Evolutionary conservation across 140 eudicot species (phyloP).

Genomic region (Ambrosia hybrid): DNA sequence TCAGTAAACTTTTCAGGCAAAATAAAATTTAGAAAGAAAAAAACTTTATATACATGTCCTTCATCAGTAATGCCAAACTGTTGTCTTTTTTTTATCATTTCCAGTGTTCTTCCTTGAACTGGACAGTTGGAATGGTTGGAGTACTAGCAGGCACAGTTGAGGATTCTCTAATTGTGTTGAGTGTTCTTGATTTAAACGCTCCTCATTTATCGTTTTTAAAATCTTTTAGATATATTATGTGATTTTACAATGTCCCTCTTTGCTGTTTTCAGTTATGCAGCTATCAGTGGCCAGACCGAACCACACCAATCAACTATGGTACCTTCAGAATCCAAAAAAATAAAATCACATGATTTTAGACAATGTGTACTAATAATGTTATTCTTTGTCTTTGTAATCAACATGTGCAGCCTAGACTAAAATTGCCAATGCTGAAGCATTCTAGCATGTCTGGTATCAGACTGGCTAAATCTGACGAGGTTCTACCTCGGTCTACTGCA

Average conservation of each 20-base stretch:
- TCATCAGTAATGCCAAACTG: neutral
- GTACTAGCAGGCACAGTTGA: conserved; percentile 90
- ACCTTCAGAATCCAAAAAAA: no score
- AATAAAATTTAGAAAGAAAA: neutral
- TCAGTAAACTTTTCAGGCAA: conserved; percentile 27
- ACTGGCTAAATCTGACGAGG: conserved; percentile 88
- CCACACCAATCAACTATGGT: conserved; percentile 48
- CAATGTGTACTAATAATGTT: conserved; percentile 2
- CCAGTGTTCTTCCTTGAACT: conserved; percentile 86
- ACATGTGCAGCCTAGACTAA: conserved; percentile 33
- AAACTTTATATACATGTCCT: neutral
- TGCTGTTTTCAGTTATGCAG: conserved; percentile 70
- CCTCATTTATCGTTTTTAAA: no score
- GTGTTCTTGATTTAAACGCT: conserved; percentile 30
- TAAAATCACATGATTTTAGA: no score
- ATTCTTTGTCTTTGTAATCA: neutral
- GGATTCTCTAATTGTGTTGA: conserved; percentile 81
- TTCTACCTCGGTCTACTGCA: conserved; percentile 20
- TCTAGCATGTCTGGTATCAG: conserved; percentile 43
- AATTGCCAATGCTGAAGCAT: conserved; percentile 58
- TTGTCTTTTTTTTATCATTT: neutral
- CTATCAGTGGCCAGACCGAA: conserved; percentile 62
- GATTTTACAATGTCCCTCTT: neutral
- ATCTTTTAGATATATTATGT: neutral
- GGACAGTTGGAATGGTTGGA: conserved; percentile 98